Percentiles rank a stretch among this genome's conserved stretches.
These are phyloP conservation scores for Coniochaeta hoffmannii DNA, from an alignment of 2,329 filamentous ascomycete species.

Conservation along the genomic window DNA sequence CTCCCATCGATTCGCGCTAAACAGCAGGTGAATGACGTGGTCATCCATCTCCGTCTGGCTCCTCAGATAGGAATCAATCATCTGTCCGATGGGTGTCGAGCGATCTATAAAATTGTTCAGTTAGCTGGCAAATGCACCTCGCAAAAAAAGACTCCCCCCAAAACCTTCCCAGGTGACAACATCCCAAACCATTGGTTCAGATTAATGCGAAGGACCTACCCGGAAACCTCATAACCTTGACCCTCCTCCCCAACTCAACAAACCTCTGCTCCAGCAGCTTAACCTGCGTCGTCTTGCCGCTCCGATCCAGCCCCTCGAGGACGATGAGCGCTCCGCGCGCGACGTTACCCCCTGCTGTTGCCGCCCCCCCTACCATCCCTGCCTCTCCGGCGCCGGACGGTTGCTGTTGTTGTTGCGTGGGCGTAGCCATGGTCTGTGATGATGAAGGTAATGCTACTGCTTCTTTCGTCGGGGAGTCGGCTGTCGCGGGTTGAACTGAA, in stretches of 20 bases:
- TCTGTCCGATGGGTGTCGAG: constrained; percentile 73
- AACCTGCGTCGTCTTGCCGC: constrained; percentile 90
- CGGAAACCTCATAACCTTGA: constrained; percentile 50
- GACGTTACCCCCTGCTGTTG: constrained; percentile 4
- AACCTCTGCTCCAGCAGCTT: constrained; percentile 54
- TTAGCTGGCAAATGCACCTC: too few relatives aligned
- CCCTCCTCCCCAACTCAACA: constrained; percentile 37
- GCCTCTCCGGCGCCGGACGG: not conserved
- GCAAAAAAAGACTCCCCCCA: too few relatives aligned
- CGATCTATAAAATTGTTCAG: too few relatives aligned
- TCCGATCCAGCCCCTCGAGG: constrained; percentile 82
- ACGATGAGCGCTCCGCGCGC: constrained; percentile 68
- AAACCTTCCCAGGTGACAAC: too few relatives aligned
- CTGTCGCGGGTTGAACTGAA: constrained; percentile 4
- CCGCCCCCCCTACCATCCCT: not conserved
- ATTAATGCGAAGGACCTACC: too few relatives aligned
- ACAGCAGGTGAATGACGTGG: constrained; percentile 82
- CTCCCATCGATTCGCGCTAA: constrained; percentile 90
- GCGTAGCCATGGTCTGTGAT: not conserved
- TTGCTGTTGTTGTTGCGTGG: constrained; percentile 2
- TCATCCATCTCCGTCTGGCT: constrained; percentile 69
- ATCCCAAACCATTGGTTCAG: too few relatives aligned
- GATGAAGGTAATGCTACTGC: not conserved
- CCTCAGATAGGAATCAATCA: constrained; percentile 79
- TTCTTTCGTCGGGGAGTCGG: too few relatives aligned